Conservation (phyloP, 768 basidiomycete genomes). For the Leucocoprinus leucothites region DNA sequence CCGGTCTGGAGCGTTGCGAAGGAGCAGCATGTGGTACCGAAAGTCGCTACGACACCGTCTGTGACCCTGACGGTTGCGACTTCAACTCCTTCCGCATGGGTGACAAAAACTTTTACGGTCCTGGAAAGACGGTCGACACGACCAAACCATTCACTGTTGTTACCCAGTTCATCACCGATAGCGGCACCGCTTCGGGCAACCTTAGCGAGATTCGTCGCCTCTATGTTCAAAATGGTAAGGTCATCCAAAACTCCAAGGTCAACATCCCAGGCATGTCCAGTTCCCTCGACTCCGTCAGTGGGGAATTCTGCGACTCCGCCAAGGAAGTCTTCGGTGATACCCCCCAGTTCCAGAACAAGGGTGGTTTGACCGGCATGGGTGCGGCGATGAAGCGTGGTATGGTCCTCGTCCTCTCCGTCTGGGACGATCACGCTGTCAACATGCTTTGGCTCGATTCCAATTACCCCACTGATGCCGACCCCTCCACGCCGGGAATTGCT, state of each 20-base stretch:
- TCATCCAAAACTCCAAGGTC: constrained; percentile 32
- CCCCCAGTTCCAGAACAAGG: constrained; percentile 21
- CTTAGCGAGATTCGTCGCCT: constrained; percentile 13
- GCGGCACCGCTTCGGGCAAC: constrained; percentile 32
- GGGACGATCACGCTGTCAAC: constrained; percentile 53
- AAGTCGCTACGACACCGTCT: constrained; percentile 24
- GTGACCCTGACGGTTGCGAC: constrained; percentile 44
- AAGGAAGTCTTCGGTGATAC: constrained; percentile 34
- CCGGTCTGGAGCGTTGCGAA: constrained; percentile 30
- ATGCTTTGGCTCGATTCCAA: constrained; percentile 58
- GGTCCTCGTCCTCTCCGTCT: constrained; percentile 47
- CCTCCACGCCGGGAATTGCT: constrained; percentile 4
- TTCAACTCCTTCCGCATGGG: constrained; percentile 51
- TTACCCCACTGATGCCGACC: constrained; percentile 34
- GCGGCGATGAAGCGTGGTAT: constrained; percentile 36
- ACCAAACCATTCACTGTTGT: constrained; percentile 14
- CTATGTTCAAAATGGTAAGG: constrained; percentile 32
- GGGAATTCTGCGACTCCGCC: constrained; percentile 30
- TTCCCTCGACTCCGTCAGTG: constrained; percentile 35
- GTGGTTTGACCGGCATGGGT: constrained; percentile 35
- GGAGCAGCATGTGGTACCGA: constrained; percentile 27
- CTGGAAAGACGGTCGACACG: constrained; percentile 28
- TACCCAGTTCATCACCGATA: constrained; percentile 42
- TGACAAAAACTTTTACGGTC: constrained; percentile 33
- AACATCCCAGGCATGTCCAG: constrained; percentile 28